Percentiles rank a stretch among this genome's conserved stretches.
These are phyloP conservation scores for Schwanniomyces vanrijiae DNA, from an alignment of 805 yeast species.

Conservation along the genomic window DNA sequence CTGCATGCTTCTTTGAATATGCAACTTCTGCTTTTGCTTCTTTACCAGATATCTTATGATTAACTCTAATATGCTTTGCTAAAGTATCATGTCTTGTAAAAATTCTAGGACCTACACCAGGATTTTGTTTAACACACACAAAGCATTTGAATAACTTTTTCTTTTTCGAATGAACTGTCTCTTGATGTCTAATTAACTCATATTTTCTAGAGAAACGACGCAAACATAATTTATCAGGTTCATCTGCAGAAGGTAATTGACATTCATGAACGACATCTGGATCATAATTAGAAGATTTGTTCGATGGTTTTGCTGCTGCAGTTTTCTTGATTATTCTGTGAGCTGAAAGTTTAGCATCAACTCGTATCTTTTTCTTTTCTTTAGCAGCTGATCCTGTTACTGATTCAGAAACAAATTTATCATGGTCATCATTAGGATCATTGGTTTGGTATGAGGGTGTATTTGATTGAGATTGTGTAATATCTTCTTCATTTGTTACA, in stretches of 20 bases:
- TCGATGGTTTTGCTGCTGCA: constrained; percentile 19
- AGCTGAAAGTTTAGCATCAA: constrained; percentile 24
- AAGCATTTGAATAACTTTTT: constrained; percentile 84
- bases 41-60: constrained; percentile 45
- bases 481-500: constrained; percentile 8
- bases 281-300: constrained; percentile 43
- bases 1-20: constrained; percentile 45
- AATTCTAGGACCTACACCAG: constrained; percentile 62
- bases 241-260: constrained; percentile 45
- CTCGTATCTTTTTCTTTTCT: constrained; percentile 18
- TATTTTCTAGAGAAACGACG: constrained; percentile 62
- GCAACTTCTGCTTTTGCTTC: constrained; percentile 50
- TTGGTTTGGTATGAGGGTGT: constrained; percentile 13
- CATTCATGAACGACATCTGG: constrained; percentile 49
- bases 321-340: constrained; percentile 29
- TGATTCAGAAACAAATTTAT: constrained; percentile 18
- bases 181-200: constrained; percentile 92
- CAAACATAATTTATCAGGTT: constrained; percentile 38
- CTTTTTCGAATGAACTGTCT: constrained; percentile 89
- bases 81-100: constrained; percentile 94
- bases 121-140: constrained; percentile 74
- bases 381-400: constrained; percentile 14
- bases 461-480: constrained; percentile 7
- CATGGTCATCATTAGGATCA: constrained; percentile 21
- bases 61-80: constrained; percentile 74